Conservation (phyloP, 371 early-diverging fungal genomes). For the Coemansia sp. region DNA sequence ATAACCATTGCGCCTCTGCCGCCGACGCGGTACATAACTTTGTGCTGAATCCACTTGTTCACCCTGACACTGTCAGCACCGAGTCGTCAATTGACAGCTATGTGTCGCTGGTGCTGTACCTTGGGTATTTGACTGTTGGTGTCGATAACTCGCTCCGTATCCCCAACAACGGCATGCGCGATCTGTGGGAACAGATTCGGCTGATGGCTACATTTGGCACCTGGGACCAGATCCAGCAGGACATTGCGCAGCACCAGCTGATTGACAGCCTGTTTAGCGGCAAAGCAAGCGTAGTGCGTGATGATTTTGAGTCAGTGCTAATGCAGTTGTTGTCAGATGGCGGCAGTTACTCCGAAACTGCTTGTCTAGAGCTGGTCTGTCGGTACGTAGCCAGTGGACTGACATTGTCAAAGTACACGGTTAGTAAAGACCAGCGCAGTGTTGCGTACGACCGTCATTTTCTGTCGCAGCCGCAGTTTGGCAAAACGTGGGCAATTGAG, state of each 20-base stretch:
- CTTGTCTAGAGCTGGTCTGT: background rate
- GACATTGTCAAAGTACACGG: background rate
- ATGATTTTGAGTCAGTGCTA: background rate
- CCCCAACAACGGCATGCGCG: background rate
- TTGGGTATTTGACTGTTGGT: background rate
- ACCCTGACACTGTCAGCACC: background rate
- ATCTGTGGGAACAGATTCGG: conserved; percentile 1
- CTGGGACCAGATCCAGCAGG: background rate
- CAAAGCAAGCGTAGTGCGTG: background rate
- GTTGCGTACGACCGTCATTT: background rate
- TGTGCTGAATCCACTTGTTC: background rate
- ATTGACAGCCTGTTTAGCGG: background rate
- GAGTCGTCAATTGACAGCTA: background rate
- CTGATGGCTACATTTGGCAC: background rate
- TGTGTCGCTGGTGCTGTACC: background rate
- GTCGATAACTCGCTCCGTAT: background rate
- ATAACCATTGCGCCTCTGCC: background rate
- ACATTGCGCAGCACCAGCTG: background rate
- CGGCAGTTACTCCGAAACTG: background rate
- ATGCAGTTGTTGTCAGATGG: background rate
- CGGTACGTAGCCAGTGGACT: background rate
- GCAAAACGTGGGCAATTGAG: background rate
- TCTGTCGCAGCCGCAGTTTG: background rate
- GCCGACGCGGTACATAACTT: background rate
- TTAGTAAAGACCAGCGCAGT: background rate